Base-by-base conservation (phyloP, 805 yeast genomes). In the Cephaloascus fragrans region DNA sequence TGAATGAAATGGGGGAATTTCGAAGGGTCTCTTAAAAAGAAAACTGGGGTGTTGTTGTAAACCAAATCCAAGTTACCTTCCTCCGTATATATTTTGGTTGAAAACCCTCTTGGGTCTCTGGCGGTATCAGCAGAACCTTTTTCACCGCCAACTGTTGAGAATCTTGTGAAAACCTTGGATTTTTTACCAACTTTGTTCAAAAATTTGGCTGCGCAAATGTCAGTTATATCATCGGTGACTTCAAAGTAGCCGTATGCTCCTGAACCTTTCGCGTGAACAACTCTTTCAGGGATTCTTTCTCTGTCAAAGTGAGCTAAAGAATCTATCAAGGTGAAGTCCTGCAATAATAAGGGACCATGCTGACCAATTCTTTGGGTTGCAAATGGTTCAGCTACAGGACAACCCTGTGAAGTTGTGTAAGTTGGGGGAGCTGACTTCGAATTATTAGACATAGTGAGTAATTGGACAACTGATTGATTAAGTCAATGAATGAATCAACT, bases 181-280 rank as follows among this genome's bases (percentile, higher is more conserved):
- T 77, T 83, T 66, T 85, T 85, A 49, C 96, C 96, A 40, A 83
- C 70, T 35, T 73, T 65, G 47, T 74, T 73, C 49, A 87, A 73
- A 64, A 87, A 83, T 40, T 75, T 75, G 37, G 93, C 78, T 19
- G 73, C 67, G 53, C 83, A 76, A 36, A 83, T 52, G 56, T 83
- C 90, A 8, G 85, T 64, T 52, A 85, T 78, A 51, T 85, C 94
- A 49, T 86, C 90, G 10, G 95, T 86, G 38, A 82, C 89, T 59
- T 83, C 94, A 56, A 87, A 87, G 47, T 70, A 73, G 47, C 95
- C 95, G 56, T 70, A 84, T 8, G 95, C 95, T 55, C 96, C 96
- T 12, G 89, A 83, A 49, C 95, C 96, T 58, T 86, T 86, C 39
- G 96, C 96, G 55, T 86, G 96, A 28, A 87, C 95, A 41, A 86